Conservation (phyloP, 768 basidiomycete species). For the Amanita fuliginea region DNA sequence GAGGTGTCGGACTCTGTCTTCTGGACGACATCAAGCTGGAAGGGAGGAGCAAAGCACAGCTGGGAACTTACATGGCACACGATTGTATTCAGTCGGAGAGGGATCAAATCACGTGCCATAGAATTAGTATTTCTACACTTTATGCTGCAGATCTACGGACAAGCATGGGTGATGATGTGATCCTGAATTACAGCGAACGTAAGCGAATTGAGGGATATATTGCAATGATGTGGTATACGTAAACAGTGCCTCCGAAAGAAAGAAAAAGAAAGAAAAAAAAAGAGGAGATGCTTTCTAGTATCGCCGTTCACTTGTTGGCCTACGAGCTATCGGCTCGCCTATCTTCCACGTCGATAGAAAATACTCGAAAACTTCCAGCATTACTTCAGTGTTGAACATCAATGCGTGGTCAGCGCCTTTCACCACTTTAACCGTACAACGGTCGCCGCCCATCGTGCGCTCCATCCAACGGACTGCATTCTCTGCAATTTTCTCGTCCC, state of each 20-base stretch:
- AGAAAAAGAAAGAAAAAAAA: not conserved
- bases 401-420: slow-evolving; percentile 86
- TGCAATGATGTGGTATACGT: slow-evolving; percentile 6
- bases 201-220: slow-evolving; percentile 7
- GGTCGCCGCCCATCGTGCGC: slow-evolving; percentile 62
- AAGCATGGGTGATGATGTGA: not conserved
- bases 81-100: not conserved
- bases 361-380: slow-evolving; percentile 75
- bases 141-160: slow-evolving; percentile 1
- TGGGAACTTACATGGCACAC: slow-evolving; percentile 4
- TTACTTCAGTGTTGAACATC: slow-evolving; percentile 85
- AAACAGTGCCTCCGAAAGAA: slow-evolving; percentile 2
- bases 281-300: too few species aligned
- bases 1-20: slow-evolving; percentile 29
- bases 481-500: slow-evolving; percentile 89
- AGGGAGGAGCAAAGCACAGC: not conserved
- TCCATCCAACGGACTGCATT: slow-evolving; percentile 92
- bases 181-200: slow-evolving; percentile 2
- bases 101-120: slow-evolving; percentile 2
- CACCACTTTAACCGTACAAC: slow-evolving; percentile 72
- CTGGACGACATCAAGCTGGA: slow-evolving; percentile 16
- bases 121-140: not conserved
- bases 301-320: slow-evolving; percentile 2
- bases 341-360: slow-evolving; percentile 45
- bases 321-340: slow-evolving; percentile 9